These are phyloP conservation scores for Gracilaria vermiculophylla DNA, from an alignment of 23 red algal genomes.

Conservation along the genomic window DNA sequence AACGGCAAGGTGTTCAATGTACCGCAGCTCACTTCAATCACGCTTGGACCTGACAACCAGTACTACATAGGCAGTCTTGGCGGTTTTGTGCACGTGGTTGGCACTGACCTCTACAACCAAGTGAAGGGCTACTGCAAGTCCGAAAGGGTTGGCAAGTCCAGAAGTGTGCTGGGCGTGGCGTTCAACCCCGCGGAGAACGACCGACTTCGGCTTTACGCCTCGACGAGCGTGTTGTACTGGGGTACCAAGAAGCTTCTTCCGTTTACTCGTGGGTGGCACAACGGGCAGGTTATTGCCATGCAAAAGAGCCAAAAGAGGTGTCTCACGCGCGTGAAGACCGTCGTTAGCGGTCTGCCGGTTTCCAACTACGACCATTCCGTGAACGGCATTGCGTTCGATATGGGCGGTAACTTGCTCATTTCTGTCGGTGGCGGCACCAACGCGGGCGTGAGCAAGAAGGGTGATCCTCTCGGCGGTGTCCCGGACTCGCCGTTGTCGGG, in stretches of 20 bases:
- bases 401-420: constrained; percentile 51
- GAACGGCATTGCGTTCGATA: constrained; percentile 59
- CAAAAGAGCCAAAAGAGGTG: constrained; percentile 26
- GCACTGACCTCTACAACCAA: constrained; percentile 5
- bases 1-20: constrained; percentile 36
- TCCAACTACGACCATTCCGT: constrained; percentile 74
- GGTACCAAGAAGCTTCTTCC: constrained; percentile 38
- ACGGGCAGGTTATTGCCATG: constrained; percentile 62
- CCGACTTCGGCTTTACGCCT: constrained; percentile 27
- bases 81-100: constrained; percentile 56
- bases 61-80: constrained; percentile 64
- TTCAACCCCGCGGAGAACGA: constrained; percentile 66
- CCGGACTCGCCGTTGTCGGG: constrained; percentile 70
- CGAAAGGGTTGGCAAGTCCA: constrained; percentile 32
- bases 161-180: constrained; percentile 60
- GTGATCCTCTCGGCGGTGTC: constrained; percentile 54
- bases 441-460: constrained; percentile 47
- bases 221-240: constrained; percentile 55
- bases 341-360: constrained; percentile 56
- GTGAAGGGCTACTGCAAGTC: constrained; percentile 57
- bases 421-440: constrained; percentile 55
- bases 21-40: constrained; percentile 55
- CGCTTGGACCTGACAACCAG: constrained; percentile 55
- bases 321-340: constrained; percentile 42
- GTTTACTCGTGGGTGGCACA: constrained; percentile 43